phyloP scores from a whole-genome alignment of 1,139 yeast species.

The Hyphopichia burtonii region DNA sequence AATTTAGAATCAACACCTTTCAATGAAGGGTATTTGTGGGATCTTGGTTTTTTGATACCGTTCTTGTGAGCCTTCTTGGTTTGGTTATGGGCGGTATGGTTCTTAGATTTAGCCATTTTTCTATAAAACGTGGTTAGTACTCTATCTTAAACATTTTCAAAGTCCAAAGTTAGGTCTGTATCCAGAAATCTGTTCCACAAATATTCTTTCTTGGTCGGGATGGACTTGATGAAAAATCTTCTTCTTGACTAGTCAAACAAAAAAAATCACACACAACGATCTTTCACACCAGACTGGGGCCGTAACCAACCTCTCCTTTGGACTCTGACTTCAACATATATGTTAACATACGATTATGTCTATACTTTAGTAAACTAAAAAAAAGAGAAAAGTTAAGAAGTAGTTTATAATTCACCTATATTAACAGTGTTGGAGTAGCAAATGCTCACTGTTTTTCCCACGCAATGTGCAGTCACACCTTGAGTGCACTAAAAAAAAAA shows the following conservation, averaged over 20 bases:
- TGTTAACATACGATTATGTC: neutral
- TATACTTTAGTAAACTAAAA: neutral
- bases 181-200: too few species aligned
- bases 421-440: neutral
- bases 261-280: too few species aligned
- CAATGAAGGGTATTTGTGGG: conserved; percentile 96
- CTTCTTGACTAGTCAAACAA: neutral
- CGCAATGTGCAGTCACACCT: neutral
- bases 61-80: conserved; percentile 99
- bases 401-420: conserved; percentile 1
- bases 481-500: neutral
- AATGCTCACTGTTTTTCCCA: neutral
- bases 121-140: conserved; percentile 12
- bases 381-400: neutral
- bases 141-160: neutral
- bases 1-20: conserved; percentile 99
- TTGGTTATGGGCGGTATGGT: conserved; percentile 99
- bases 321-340: neutral
- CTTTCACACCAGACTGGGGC: too few species aligned
- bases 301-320: neutral
- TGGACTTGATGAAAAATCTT: neutral
- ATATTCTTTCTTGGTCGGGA: too few species aligned
- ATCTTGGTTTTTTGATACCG: conserved; percentile 99
- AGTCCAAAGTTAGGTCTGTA: neutral
- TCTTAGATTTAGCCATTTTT: conserved; percentile 96